Percentiles rank a stretch among this genome's conserved stretches.
Conservation (phyloP, 306 rosid species). For the Quercus mongolica region DNA sequence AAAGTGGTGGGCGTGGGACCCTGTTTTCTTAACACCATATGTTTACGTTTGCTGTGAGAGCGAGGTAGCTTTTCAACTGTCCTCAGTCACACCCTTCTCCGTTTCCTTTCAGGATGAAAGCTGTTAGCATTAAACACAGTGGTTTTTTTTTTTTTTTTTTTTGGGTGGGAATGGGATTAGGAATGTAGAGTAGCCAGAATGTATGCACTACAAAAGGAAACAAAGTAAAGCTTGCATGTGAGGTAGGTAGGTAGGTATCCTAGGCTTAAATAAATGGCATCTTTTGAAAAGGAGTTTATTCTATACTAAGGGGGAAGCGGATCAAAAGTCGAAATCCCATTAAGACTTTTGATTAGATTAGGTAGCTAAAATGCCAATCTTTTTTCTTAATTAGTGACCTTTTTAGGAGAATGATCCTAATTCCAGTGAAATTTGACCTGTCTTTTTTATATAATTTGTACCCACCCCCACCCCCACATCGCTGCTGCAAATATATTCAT, state of each 20-base stretch:
- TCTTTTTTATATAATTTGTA: background rate
- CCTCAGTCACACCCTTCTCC: too few species aligned
- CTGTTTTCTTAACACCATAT: too few species aligned
- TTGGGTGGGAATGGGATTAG: constrained; percentile 17
- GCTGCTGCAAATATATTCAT: too few species aligned
- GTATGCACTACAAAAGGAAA: constrained; percentile 23
- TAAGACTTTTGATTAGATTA: background rate
- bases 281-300: constrained; percentile 1
- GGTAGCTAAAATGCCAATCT: background rate
- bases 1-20: too few species aligned
- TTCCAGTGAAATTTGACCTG: background rate
- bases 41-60: too few species aligned
- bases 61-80: too few species aligned
- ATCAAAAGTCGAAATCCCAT: background rate
- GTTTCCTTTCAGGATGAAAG: background rate
- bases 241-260: constrained; percentile 20
- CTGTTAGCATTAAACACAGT: too few species aligned
- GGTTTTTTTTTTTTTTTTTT: background rate
- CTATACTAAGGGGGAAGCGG: background rate
- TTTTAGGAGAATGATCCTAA: background rate
- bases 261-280: constrained; percentile 23
- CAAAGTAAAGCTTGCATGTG: constrained; percentile 3
- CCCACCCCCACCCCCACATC: background rate
- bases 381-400: background rate
- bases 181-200: constrained; percentile 8